Evolutionary conservation across 352 stramenopile species (phyloP).

Genomic region (Pythium dissotocum): DNA sequence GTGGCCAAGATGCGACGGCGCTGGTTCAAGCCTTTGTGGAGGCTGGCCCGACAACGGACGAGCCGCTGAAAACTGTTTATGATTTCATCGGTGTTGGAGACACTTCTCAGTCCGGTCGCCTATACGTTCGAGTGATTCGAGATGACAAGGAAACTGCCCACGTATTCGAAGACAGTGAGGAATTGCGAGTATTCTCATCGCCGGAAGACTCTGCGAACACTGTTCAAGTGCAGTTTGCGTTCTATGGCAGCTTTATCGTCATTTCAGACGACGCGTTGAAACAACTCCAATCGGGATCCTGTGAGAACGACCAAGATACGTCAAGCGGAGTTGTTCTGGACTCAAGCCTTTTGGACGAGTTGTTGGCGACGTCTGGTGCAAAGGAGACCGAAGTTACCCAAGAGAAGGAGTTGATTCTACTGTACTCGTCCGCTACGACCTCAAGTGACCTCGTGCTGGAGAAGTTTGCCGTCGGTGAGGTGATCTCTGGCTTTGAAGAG

Average conservation of each 20-base stretch:
- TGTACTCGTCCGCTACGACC: constrained; percentile 19
- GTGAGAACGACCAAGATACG: constrained; percentile 2
- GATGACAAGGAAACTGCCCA: not conserved
- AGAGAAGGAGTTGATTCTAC: constrained; percentile 20
- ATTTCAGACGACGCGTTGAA: constrained; percentile 33
- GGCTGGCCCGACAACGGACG: not conserved
- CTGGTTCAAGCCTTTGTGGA: constrained; percentile 16
- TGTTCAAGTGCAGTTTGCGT: constrained; percentile 36
- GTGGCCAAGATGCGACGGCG: constrained; percentile 43
- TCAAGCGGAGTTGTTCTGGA: constrained; percentile 15
- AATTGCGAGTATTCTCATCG: constrained; percentile 16
- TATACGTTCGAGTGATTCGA: not conserved
- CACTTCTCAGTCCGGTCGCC: not conserved
- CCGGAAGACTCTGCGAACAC: not conserved
- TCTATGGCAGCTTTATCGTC: constrained; percentile 58
- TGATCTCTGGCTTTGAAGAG: constrained; percentile 41
- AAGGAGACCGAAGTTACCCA: not conserved
- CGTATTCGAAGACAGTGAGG: constrained; percentile 35
- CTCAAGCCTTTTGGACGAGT: constrained; percentile 12
- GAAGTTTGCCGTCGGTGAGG: constrained; percentile 22
- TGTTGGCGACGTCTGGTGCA: not conserved
- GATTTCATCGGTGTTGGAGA: not conserved
- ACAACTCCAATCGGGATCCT: constrained; percentile 25
- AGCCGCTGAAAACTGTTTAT: not conserved
- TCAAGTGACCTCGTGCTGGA: constrained; percentile 24